phyloP scores from a whole-genome alignment of 2,329 filamentous ascomycete genomes.

The Pseudogymnoascus destructans region DNA sequence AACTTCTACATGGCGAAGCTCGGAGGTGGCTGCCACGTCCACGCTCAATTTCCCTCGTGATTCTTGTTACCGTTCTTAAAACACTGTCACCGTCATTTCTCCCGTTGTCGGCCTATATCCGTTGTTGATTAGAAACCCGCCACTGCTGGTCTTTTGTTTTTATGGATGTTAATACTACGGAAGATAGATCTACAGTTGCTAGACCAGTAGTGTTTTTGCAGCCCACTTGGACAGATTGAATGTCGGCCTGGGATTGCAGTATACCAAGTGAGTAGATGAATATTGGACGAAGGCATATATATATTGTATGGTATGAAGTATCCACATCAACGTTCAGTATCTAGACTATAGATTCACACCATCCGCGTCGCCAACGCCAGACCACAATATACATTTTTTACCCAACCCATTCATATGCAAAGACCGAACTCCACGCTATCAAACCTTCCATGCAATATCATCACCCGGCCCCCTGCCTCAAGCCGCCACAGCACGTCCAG shows the following conservation, averaged over 20 bases:
- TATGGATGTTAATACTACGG: neutral
- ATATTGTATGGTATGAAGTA: slow-evolving; percentile 4
- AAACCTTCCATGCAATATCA: slow-evolving; percentile 9
- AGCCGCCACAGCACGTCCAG: slow-evolving; percentile 25
- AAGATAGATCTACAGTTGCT: neutral
- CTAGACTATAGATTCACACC: slow-evolving; percentile 3
- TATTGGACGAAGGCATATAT: neutral
- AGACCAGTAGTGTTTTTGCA: neutral
- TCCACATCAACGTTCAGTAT: slow-evolving; percentile 5
- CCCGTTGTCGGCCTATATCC: neutral
- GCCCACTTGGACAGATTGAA: too few species aligned
- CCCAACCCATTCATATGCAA: slow-evolving; percentile 8
- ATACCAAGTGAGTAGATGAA: neutral
- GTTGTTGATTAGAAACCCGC: neutral
- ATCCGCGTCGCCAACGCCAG: slow-evolving; percentile 8
- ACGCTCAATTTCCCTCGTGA: neutral
- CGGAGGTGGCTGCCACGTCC: neutral
- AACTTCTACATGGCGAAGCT: neutral
- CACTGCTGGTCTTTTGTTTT: too few species aligned
- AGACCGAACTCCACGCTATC: slow-evolving; percentile 9
- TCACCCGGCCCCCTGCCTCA: neutral
- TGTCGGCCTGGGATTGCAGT: too few species aligned
- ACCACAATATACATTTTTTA: slow-evolving; percentile 6
- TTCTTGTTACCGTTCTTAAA: neutral
- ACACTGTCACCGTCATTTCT: neutral